Evolutionary conservation across 2,329 filamentous ascomycete species (phyloP), one percentile per base, ranked within the genome.

Genomic region (Plectosphaerella plurivora): DNA sequence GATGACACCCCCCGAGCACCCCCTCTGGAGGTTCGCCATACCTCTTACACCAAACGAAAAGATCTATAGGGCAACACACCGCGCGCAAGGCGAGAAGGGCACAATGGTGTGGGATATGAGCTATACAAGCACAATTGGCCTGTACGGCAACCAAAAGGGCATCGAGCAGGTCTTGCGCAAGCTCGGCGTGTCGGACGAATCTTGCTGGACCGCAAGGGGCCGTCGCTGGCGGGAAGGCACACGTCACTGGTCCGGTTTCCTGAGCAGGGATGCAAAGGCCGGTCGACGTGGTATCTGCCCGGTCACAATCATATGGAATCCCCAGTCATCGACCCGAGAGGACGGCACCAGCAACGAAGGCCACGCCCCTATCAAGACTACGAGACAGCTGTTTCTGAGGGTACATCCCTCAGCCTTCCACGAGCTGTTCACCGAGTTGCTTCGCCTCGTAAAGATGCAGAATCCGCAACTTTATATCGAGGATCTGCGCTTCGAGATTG

Each of bases 81-180:
- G 92, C 57, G 87, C 90, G 20, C 83, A 85, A 50, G 84, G 85
- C 25, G 79, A 86, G 50, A 83, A 86, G 58, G 92, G 94, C 5
- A 87, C 87, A 20, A 76, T 97, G 44, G 86, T 86, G 1, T 97
- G 93, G 91, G 94, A 99, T 69, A 89, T 84, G 75, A 97, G 92
- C 66, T 99, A 97, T 66, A 88, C 94, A 74, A 89, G 89, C 60
- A 96, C 91, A 1, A 87, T 97, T 58, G 80, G 86, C 14, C 66
- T 97, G 4, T 85, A 87, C 59, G 94, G 92, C 0, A 72, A 75
- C 14, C 73, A 82, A 41, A 68, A 73, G 28, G 86, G 85, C 50
- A 72, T 96, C 41, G 75, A 84, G 51, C 79, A 81, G 37, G 74
- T 93, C 10, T 66, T 97, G 35, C 83, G 75, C 61, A 77, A 76